Conservation (phyloP, 345 rosid genomes). For the Fremontodendron californicum region DNA sequence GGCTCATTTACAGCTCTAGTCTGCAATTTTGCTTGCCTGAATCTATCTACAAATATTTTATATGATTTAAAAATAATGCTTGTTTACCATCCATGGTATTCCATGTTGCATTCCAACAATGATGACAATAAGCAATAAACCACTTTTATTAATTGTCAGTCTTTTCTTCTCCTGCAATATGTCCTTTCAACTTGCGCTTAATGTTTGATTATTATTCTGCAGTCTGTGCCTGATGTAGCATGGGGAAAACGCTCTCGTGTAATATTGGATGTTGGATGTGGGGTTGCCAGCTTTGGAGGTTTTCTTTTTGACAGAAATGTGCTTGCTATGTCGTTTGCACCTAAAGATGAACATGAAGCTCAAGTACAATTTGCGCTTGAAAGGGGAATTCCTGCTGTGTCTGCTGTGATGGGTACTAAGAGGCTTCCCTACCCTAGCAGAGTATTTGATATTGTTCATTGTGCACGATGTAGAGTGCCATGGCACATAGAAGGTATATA, state of each 20-base stretch:
- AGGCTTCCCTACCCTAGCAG: constrained; percentile 93
- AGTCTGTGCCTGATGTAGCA: constrained; percentile 73
- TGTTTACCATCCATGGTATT: not conserved
- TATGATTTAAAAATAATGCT: not conserved
- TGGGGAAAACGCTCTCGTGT: constrained; percentile 90
- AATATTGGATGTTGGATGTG: constrained; percentile 94
- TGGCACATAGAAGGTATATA: constrained; percentile 96
- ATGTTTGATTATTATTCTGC: constrained; percentile 22
- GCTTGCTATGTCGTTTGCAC: constrained; percentile 92
- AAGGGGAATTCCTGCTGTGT: constrained; percentile 94
- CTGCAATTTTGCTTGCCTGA: not conserved
- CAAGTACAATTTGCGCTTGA: constrained; percentile 97
- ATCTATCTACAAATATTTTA: not conserved
- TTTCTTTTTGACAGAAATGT: constrained; percentile 63
- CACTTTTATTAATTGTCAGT: not conserved
- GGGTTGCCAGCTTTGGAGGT: constrained; percentile 98
- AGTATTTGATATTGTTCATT: constrained; percentile 90
- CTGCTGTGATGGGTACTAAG: constrained; percentile 96
- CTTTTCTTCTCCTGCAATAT: not conserved
- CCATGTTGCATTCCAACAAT: not conserved
- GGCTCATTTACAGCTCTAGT: constrained; percentile 2
- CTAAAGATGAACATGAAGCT: constrained; percentile 99
- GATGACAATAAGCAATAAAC: not conserved
- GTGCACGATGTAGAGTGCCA: constrained; percentile 99
- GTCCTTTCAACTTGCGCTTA: not conserved